Evolutionary conservation across 2,329 filamentous ascomycete genomes (phyloP), one percentile per base, ranked within the genome.

Genomic region (Bimuria novae-zelandiae): DNA sequence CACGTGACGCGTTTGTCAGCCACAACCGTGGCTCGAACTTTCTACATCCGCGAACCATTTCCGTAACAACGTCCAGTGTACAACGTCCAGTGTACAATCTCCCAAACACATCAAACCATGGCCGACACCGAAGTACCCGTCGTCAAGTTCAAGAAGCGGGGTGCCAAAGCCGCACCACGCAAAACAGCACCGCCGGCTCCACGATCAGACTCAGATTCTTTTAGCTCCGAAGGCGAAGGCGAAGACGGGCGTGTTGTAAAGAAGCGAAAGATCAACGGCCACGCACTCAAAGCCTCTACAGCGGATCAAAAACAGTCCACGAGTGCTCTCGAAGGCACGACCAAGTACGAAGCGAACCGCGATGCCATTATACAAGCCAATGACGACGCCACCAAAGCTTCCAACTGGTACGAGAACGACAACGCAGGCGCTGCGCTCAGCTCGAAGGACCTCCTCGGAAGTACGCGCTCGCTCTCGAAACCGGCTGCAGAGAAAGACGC

Each of bases 361-460:
- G 81, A 78, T 52, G 75, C 84, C 21, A 80, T 81, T 59, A 85
- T 91, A 63, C 80, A 85, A 63, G 81, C 80, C 58, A 84, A 83
- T 64, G 93, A 93, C 72, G 92, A 97, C 71, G 93, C 94, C 17
- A 97, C 93, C 1, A 96, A 95, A 67, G 83, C 87, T 37, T 88
- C 84, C 51, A 90, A 96, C 71, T 97, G 92, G 92, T 94, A 89
- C 74, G 92, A 96, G 55, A 89, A 93, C 54, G 89, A 93, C 54
- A 80, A 82, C n/a, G 76, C 79, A 21, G 75, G 77, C 40, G 80
- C 81, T 49, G 74, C 77, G 4, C 59, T 80, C 37, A 77, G 70
- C 60, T 69, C 76, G 32, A 82, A 86, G 68, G 85, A 80, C 49
- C 78, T 88, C 0, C 77, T 87, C 16, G 85, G 84, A 8, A 84